Evolutionary conservation across 306 rosid genomes (phyloP).

Genomic region (Vicia faba): DNA sequence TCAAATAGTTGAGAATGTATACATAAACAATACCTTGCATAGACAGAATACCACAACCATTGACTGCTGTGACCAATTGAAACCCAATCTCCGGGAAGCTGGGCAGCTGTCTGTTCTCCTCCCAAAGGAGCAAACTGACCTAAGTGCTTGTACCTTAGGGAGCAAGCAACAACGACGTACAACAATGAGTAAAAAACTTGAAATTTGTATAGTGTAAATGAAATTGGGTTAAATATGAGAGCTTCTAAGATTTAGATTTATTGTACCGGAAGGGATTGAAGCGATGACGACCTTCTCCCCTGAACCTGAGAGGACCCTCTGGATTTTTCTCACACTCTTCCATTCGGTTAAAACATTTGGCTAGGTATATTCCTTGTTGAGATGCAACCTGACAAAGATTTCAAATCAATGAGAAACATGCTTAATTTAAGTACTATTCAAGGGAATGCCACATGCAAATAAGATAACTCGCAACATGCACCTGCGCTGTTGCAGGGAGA

Average conservation of each 20-base stretch:
- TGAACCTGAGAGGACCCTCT: constrained; percentile 94
- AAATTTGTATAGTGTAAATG: constrained; percentile 1
- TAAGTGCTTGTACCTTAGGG: constrained; percentile 83
- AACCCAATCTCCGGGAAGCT: constrained; percentile 98
- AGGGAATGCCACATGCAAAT: constrained; percentile 7
- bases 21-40: constrained; percentile 75
- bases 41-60: constrained; percentile 99
- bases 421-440: neutral
- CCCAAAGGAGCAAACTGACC: constrained; percentile 99
- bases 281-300: constrained; percentile 94
- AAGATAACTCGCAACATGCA: constrained; percentile 35
- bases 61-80: constrained; percentile 93
- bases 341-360: constrained; percentile 82
- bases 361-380: constrained; percentile 87
- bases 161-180: constrained; percentile 32
- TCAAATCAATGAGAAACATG: constrained; percentile 11
- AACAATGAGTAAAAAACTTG: constrained; percentile 26
- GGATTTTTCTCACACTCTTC: constrained; percentile 74
- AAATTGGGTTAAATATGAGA: constrained; percentile 15
- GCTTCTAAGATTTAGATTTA: neutral
- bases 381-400: constrained; percentile 79
- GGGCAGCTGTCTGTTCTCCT: constrained; percentile 98
- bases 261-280: constrained; percentile 86
- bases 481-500: constrained; percentile 99
- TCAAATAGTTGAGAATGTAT: neutral